phyloP scores from a whole-genome alignment of 352 stramenopile species.

The Pythium brachiatum region DNA sequence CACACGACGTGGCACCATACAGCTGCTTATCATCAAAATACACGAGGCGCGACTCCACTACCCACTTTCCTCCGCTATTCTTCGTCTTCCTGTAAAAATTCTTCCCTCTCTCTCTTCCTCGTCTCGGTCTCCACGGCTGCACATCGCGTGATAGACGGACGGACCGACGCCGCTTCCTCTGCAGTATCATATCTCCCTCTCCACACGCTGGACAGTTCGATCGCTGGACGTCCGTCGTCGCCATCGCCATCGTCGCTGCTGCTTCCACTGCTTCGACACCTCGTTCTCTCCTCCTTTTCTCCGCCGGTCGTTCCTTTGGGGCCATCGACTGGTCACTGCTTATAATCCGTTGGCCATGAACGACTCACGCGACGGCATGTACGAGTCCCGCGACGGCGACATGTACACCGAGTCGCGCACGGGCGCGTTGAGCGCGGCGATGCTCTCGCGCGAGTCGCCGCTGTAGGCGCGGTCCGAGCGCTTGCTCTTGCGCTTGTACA shows the following conservation, averaged over 20 bases:
- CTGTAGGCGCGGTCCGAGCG: slow-evolving; percentile 66
- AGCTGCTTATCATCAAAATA: slow-evolving; percentile 7
- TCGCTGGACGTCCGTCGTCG: not conserved
- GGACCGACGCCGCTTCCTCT: not conserved
- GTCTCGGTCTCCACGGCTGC: too few relatives aligned
- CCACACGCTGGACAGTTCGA: not conserved
- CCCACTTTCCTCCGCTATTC: slow-evolving; percentile 4
- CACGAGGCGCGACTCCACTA: slow-evolving; percentile 3
- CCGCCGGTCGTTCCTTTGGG: too few relatives aligned
- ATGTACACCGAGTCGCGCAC: slow-evolving; percentile 74
- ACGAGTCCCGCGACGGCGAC: slow-evolving; percentile 46
- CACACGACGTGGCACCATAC: not conserved
- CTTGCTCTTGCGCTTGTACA: slow-evolving; percentile 89
- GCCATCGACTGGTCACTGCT: not conserved
- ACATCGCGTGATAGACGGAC: too few relatives aligned
- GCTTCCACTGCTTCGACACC: slow-evolving; percentile 10
- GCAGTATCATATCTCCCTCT: not conserved
- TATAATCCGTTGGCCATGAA: slow-evolving; percentile 56
- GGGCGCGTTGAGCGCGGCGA: slow-evolving; percentile 70
- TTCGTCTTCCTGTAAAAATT: slow-evolving; percentile 6
- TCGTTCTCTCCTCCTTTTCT: too few relatives aligned
- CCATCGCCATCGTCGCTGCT: not conserved
- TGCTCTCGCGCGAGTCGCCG: slow-evolving; percentile 60
- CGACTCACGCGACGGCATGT: slow-evolving; percentile 53
- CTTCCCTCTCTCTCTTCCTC: not conserved